These are phyloP conservation scores for Ceratobasidium sp. DNA, from an alignment of 1,284 basidiomycete genomes.

Conservation along the genomic window DNA sequence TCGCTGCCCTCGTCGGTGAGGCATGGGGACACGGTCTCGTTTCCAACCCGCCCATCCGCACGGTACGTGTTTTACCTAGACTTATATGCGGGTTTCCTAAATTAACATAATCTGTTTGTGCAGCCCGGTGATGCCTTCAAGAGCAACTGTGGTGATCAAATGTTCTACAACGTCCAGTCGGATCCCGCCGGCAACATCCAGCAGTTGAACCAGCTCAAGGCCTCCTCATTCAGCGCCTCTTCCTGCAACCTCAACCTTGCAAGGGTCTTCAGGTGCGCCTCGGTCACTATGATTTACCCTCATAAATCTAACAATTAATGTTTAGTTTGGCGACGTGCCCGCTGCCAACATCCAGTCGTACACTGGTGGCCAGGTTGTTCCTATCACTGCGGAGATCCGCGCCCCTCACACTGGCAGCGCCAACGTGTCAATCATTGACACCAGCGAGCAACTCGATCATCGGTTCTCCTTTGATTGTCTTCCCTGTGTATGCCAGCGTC, in stretches of 20 bases:
- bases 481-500: not conserved
- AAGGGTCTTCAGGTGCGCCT: conserved; percentile 3
- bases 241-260: conserved; percentile 27
- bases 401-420: conserved; percentile 19
- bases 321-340: conserved; percentile 29
- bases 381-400: conserved; percentile 5
- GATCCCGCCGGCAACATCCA: conserved; percentile 17
- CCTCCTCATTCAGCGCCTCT: not conserved
- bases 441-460: conserved; percentile 39
- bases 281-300: not conserved
- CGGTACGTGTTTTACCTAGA: not conserved
- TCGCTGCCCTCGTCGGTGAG: conserved; percentile 14
- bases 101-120: not conserved
- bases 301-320: not conserved
- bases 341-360: conserved; percentile 19
- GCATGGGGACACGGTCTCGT: not conserved
- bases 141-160: conserved; percentile 23
- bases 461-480: conserved; percentile 34
- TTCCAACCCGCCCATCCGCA: not conserved
- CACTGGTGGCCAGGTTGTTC: conserved; percentile 16
- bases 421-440: conserved; percentile 38
- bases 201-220: conserved; percentile 9
- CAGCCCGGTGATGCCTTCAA: conserved; percentile 19
- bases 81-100: too few species aligned
- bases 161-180: conserved; percentile 21